These are phyloP conservation scores for Achlya hypogyna DNA, from an alignment of 352 stramenopile genomes.

Conservation along the genomic window DNA sequence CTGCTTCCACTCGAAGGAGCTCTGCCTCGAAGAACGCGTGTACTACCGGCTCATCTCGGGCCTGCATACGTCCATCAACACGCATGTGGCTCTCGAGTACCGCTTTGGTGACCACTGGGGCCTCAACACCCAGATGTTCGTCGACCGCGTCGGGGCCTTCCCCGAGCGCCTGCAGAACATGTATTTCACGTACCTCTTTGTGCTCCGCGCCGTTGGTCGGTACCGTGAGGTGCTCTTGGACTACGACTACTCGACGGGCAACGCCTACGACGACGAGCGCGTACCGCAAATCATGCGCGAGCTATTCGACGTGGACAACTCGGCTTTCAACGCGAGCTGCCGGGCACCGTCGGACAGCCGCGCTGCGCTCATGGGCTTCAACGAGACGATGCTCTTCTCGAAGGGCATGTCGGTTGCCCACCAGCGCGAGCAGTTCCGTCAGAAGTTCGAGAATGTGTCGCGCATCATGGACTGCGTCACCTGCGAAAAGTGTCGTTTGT, in stretches of 20 bases:
- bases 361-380: conserved; percentile 75
- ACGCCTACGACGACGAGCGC: conserved; percentile 73
- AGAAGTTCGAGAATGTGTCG: conserved; percentile 97
- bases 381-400: conserved; percentile 66
- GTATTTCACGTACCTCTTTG: conserved; percentile 97
- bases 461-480: conserved; percentile 98
- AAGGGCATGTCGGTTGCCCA: conserved; percentile 11
- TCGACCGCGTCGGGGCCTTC: conserved; percentile 86
- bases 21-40: conserved; percentile 92
- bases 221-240: conserved; percentile 87
- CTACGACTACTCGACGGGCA: conserved; percentile 93
- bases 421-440: conserved; percentile 44
- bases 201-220: conserved; percentile 92
- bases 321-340: conserved; percentile 21
- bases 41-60: conserved; percentile 95
- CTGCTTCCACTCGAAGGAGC: conserved; percentile 82
- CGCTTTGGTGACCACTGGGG: conserved; percentile 62
- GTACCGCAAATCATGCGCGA: conserved; percentile 56
- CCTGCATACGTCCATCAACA: conserved; percentile 94
- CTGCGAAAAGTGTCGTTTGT: conserved; percentile 98
- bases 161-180: conserved; percentile 95
- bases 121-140: conserved; percentile 67
- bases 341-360: conserved; percentile 36
- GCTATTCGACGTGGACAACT: conserved; percentile 56
- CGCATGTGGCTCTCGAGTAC: conserved; percentile 86